Base-by-base conservation (phyloP, 2,329 filamentous ascomycete genomes). In the Colletotrichum spaethianum region DNA sequence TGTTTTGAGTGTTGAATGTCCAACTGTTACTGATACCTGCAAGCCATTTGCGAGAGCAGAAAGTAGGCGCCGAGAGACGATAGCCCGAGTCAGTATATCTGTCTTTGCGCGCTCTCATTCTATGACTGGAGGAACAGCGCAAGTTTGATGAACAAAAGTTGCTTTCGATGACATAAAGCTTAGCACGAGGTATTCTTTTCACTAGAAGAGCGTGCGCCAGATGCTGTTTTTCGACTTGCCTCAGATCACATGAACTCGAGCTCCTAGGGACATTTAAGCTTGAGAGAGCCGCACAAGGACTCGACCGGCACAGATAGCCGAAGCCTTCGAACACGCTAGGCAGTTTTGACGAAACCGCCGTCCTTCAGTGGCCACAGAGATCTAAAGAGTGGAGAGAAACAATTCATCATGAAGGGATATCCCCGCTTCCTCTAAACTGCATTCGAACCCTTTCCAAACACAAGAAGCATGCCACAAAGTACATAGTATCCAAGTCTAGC, bases 301-400 rank as follows among this genome's bases (percentile, higher is more conserved):
- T 52, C 44, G 56, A 46, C 20, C 36, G 62, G 67, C 46, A 70
- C 3, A 66, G 8, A 38, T 66, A 70, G 53, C 67, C 67, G 52
- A 20, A 16, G 50, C 26, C 48, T 48, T 50, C 31, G 23, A 50
- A 55, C 42, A 28, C 26, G n/a, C 23, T 18, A 60, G 4, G 42
- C 23, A 28, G 18, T 20, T 46, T 59, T 42, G 42, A 44, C 62
- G 20, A 20, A 33, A 28, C 3, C 18, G 26, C 28, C 36, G 23
- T 33, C 26, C 23, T 4, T 70, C n/a, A 66, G 12, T 67, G 68
- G 63, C 11, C 20, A 5, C 42, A 48, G 28, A 62, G 55, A 71
- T 61, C 63, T 62, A 12, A 36, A 50, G 5, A 50, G 60, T 33
- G 48, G 63, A 2, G 20, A 48, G 50, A n/a, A 4, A 11, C 20